phyloP scores from a whole-genome alignment of 2,329 filamentous ascomycete species.

The Colletotrichum musae region DNA sequence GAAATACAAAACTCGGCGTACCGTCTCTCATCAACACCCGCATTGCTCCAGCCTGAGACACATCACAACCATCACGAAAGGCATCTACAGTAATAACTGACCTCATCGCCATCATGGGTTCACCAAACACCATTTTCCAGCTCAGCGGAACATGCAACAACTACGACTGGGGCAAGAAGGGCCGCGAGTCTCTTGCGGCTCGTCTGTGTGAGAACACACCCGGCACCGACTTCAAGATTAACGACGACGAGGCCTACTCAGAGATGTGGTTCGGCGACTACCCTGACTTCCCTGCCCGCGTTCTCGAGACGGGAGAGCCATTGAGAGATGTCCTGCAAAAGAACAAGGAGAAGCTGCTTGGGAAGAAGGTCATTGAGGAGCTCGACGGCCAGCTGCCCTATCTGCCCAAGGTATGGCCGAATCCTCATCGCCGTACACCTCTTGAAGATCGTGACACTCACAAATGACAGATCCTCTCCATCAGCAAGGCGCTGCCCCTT shows the following conservation, averaged over 20 bases:
- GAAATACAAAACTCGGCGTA: neutral
- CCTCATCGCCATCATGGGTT: slow-evolving; percentile 16
- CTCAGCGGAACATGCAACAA: slow-evolving; percentile 66
- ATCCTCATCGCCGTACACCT: no score
- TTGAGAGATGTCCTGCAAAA: slow-evolving; percentile 75
- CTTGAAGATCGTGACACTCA: neutral
- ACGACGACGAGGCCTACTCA: slow-evolving; percentile 74
- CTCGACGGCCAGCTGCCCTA: slow-evolving; percentile 76
- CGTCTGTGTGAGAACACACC: slow-evolving; percentile 76
- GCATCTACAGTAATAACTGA: no score
- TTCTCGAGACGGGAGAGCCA: slow-evolving; percentile 73
- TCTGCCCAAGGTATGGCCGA: slow-evolving; percentile 82
- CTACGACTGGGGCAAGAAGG: slow-evolving; percentile 81
- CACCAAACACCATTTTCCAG: slow-evolving; percentile 56
- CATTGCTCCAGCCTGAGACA: neutral
- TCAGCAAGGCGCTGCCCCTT: slow-evolving; percentile 80
- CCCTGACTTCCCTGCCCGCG: slow-evolving; percentile 76
- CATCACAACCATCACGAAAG: neutral
- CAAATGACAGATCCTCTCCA: slow-evolving; percentile 74
- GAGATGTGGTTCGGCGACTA: slow-evolving; percentile 86
- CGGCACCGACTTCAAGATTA: slow-evolving; percentile 73
- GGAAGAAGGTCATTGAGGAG: slow-evolving; percentile 73
- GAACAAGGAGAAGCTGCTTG: slow-evolving; percentile 74
- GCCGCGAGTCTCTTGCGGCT: slow-evolving; percentile 75
- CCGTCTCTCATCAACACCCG: neutral